phyloP scores from a whole-genome alignment of 2,329 filamentous ascomycete genomes.

The Zasmidium cellare region DNA sequence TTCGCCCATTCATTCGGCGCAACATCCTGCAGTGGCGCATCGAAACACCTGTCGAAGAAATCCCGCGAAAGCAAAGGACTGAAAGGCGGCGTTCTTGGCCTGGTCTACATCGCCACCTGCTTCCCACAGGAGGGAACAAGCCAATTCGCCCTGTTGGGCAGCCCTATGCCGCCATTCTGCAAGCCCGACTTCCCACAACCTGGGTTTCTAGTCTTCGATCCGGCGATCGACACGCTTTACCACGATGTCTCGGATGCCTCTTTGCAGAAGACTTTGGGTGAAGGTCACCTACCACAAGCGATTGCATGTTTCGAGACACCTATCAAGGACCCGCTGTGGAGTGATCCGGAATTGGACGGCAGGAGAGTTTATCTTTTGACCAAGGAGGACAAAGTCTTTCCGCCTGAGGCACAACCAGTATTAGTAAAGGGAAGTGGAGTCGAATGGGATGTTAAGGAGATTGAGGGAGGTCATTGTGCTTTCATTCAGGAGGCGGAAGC shows the following conservation, averaged over 20 bases:
- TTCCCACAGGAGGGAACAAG: slow-evolving; percentile 3
- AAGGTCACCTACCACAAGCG: slow-evolving; percentile 13
- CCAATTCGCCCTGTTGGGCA: slow-evolving; percentile 13
- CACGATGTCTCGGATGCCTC: slow-evolving; percentile 10
- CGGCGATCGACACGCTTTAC: slow-evolving; percentile 10
- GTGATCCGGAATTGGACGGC: slow-evolving; percentile 11
- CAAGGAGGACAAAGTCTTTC: slow-evolving; percentile 10
- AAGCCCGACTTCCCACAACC: slow-evolving; percentile 6
- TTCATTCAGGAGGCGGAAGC: slow-evolving; percentile 11
- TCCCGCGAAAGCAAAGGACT: slow-evolving; percentile 7
- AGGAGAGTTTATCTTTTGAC: slow-evolving; percentile 15
- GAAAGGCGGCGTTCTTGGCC: slow-evolving; percentile 14
- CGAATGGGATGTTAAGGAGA: slow-evolving; percentile 16
- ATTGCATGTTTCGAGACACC: slow-evolving; percentile 10
- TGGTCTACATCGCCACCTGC: slow-evolving; percentile 10
- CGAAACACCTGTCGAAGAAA: slow-evolving; percentile 4
- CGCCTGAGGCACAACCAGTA: slow-evolving; percentile 8
- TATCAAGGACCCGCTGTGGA: slow-evolving; percentile 17
- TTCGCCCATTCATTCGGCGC: slow-evolving; percentile 11
- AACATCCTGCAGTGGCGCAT: slow-evolving; percentile 13
- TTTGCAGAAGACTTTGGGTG: slow-evolving; percentile 8
- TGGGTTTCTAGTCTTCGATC: slow-evolving; percentile 13
- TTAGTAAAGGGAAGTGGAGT: slow-evolving; percentile 12
- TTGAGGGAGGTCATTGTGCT: slow-evolving; percentile 16
- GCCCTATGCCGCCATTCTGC: slow-evolving; percentile 1